A percentile compares a stretch with the other conserved stretches of the same genome.
Conservation (phyloP, 2,329 filamentous ascomycete genomes). For the Fusarium guadeloupense region DNA sequence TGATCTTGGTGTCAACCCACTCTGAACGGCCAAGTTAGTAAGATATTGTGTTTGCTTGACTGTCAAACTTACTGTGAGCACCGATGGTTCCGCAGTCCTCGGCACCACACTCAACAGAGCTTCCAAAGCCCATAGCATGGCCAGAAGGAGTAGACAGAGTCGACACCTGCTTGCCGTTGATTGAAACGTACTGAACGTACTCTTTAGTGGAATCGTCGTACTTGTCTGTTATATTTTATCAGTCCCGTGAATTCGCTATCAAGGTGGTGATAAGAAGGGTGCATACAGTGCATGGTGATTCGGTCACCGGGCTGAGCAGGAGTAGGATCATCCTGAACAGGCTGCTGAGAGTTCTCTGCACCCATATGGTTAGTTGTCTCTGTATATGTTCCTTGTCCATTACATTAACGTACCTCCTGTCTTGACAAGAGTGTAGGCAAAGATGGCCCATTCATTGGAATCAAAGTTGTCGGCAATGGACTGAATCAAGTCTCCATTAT, state of each 20-base stretch:
- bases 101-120: slow-evolving; percentile 69
- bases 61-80: slow-evolving; percentile 27
- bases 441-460: slow-evolving; percentile 51
- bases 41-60: accelerated
- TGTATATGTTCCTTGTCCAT: not conserved
- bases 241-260: accelerated
- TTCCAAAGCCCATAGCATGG: slow-evolving; percentile 55
- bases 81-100: slow-evolving; percentile 73
- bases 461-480: slow-evolving; percentile 54
- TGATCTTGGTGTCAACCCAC: slow-evolving; percentile 35
- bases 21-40: not conserved
- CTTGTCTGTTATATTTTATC: slow-evolving; percentile 11
- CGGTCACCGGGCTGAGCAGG: slow-evolving; percentile 22
- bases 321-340: slow-evolving; percentile 26
- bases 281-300: slow-evolving; percentile 38
- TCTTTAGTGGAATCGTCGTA: slow-evolving; percentile 22
- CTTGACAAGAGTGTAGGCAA: slow-evolving; percentile 53
- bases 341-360: slow-evolving; percentile 26
- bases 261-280: accelerated
- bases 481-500: slow-evolving; percentile 57
- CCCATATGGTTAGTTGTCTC: not conserved
- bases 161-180: slow-evolving; percentile 46
- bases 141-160: slow-evolving; percentile 56
- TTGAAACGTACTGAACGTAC: slow-evolving; percentile 32
- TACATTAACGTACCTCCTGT: slow-evolving; percentile 38